Evolutionary conservation across 2,329 filamentous ascomycete genomes (phyloP).

Genomic region (Blastomyces emzantsi): DNA sequence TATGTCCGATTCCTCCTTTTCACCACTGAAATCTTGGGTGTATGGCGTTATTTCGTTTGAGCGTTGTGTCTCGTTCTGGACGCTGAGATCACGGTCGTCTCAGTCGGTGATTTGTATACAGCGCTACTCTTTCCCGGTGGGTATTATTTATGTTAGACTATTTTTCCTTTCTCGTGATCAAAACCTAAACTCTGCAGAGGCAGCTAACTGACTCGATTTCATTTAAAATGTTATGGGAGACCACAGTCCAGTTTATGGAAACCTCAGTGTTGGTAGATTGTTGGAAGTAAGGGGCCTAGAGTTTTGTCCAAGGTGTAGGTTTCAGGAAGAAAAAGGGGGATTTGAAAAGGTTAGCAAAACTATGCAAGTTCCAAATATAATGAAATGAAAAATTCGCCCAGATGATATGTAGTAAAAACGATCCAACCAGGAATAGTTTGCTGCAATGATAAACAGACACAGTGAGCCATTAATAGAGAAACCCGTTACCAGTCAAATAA

Average conservation of each 20-base stretch:
- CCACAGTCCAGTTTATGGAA: neutral
- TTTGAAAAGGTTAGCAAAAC: neutral
- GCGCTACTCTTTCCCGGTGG: neutral
- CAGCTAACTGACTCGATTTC: neutral
- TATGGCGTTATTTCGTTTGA: neutral
- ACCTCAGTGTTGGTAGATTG: neutral
- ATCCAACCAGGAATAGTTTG: neutral
- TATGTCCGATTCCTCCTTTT: no score
- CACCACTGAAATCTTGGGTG: no score
- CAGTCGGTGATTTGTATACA: neutral
- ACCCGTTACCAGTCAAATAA: neutral
- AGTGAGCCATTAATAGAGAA: neutral
- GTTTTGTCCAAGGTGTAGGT: neutral
- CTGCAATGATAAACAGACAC: neutral
- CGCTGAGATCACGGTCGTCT: neutral
- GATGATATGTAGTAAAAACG: neutral
- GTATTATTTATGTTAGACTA: neutral
- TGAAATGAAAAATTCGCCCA: neutral
- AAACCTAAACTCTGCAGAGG: neutral
- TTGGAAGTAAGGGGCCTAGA: neutral
- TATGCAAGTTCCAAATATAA: neutral
- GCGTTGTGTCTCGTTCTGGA: neutral
- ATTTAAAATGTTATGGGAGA: neutral
- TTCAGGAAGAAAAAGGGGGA: neutral
- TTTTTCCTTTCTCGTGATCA: neutral